phyloP scores from a whole-genome alignment of 768 basidiomycete species.

The Rhodosporidiobolus odoratus region DNA sequence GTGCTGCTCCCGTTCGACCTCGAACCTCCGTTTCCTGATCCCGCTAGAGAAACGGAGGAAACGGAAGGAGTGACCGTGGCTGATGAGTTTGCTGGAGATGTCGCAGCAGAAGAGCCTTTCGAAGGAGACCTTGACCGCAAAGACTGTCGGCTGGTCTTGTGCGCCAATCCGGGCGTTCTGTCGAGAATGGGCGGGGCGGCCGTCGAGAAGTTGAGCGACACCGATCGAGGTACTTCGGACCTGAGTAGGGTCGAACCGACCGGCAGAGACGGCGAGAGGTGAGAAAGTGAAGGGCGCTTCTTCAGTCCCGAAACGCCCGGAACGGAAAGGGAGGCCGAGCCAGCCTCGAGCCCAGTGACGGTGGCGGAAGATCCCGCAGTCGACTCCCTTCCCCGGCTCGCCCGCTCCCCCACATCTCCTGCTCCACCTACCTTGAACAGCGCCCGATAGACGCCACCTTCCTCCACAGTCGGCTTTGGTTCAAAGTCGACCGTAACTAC shows the following conservation, averaged over 20 bases:
- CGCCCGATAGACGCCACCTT: constrained; percentile 17
- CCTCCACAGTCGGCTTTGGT: not conserved
- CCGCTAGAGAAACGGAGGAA: not conserved
- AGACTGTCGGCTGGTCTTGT: constrained; percentile 23
- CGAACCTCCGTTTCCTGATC: constrained; percentile 31
- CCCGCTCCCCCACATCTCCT: not conserved
- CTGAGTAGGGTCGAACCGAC: constrained; percentile 27
- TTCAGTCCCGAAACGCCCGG: not conserved
- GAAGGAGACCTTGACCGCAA: constrained; percentile 17
- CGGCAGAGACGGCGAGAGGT: constrained; percentile 5
- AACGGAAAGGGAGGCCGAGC: too few relatives aligned
- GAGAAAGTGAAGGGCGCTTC: not conserved
- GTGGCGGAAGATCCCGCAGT: not conserved
- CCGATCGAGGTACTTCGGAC: constrained; percentile 27
- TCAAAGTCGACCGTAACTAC: constrained; percentile 15
- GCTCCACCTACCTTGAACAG: constrained; percentile 18
- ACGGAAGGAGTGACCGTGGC: not conserved
- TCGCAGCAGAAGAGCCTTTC: not conserved
- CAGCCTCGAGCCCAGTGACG: not conserved
- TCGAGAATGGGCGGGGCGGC: constrained; percentile 24
- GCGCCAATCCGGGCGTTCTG: constrained; percentile 23
- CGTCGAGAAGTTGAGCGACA: constrained; percentile 31
- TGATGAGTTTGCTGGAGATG: constrained; percentile 8
- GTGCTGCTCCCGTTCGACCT: constrained; percentile 41
- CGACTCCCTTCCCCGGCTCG: not conserved